Conservation (phyloP, 306 rosid species). For the Begonia fuchsioides region DNA sequence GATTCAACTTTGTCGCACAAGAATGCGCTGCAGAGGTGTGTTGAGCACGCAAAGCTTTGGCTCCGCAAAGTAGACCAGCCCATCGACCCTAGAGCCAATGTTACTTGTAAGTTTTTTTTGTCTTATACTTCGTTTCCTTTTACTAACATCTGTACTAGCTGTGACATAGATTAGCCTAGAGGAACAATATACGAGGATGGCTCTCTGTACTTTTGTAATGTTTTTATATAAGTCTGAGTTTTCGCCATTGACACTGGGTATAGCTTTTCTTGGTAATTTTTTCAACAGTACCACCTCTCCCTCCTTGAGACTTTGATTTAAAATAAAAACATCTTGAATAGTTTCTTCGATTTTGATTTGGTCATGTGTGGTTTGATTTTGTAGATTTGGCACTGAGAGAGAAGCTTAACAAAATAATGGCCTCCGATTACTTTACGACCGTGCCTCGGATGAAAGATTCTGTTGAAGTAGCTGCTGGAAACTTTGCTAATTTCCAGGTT, state of each 20-base stretch:
- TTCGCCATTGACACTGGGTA: too few species aligned
- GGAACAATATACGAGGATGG: too few species aligned
- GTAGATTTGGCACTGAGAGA: conserved; percentile 75
- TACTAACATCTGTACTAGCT: background rate
- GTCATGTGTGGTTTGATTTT: conserved; percentile 1
- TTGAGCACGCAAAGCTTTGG: conserved; percentile 85
- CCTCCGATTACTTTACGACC: conserved; percentile 70
- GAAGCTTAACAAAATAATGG: conserved; percentile 74
- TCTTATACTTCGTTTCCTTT: background rate
- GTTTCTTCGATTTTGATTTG: background rate
- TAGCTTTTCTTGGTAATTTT: too few species aligned
- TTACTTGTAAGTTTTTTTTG: conserved; percentile 43
- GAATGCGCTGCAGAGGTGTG: conserved; percentile 64
- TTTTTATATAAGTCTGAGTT: too few species aligned
- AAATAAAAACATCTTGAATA: background rate
- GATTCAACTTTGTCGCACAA: conserved; percentile 77
- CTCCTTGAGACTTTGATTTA: too few species aligned
- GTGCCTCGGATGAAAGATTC: conserved; percentile 89
- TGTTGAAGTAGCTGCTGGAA: conserved; percentile 69
- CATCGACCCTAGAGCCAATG: conserved; percentile 39
- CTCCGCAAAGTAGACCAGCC: conserved; percentile 48
- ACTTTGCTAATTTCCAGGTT: conserved; percentile 56
- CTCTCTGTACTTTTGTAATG: too few species aligned
- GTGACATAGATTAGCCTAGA: too few species aligned
- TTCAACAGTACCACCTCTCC: too few species aligned